Evolutionary conservation across 2,329 filamentous ascomycete species (phyloP).

Genomic region (Colletotrichum graminicola): DNA sequence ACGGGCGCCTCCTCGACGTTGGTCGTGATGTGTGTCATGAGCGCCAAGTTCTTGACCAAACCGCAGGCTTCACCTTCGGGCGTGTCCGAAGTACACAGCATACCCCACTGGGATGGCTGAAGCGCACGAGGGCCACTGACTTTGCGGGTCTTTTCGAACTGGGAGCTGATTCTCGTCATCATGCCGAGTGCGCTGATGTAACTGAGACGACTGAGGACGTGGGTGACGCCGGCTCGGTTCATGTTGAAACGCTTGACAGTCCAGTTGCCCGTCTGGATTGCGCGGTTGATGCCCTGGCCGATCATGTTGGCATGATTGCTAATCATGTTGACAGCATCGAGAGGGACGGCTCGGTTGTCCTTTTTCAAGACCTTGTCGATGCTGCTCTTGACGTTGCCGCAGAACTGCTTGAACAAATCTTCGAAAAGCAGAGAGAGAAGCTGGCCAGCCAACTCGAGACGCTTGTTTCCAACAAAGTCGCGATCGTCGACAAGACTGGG

Average conservation of each 20-base stretch:
- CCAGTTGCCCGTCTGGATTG: conserved; percentile 98
- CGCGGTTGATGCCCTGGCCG: conserved; percentile 92
- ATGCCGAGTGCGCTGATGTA: conserved; percentile 98
- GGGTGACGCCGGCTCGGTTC: conserved; percentile 96
- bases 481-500: conserved; percentile 92
- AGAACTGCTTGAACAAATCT: conserved; percentile 97
- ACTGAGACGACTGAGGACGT: conserved; percentile 93
- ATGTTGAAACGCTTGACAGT: conserved; percentile 98
- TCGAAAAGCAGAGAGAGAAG: conserved; percentile 94
- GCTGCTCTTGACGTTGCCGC: conserved; percentile 87
- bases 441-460: conserved; percentile 93
- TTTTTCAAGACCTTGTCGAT: conserved; percentile 98
- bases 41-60: conserved; percentile 95
- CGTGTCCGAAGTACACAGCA: conserved; percentile 97
- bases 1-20: conserved; percentile 95
- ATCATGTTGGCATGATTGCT: conserved; percentile 88
- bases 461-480: conserved; percentile 98
- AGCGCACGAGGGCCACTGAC: conserved; percentile 95
- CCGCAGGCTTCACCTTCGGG: conserved; percentile 99
- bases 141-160: conserved; percentile 98
- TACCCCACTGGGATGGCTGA: conserved; percentile 97
- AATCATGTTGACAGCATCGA: conserved; percentile 89
- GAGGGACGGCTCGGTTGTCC: conserved; percentile 86
- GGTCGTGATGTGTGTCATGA: conserved; percentile 99
- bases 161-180: conserved; percentile 99